A percentile compares a stretch with the other conserved stretches of the same genome.
Evolutionary conservation across 805 yeast genomes (phyloP).

Genomic region (Wickerhamiella azyma): DNA sequence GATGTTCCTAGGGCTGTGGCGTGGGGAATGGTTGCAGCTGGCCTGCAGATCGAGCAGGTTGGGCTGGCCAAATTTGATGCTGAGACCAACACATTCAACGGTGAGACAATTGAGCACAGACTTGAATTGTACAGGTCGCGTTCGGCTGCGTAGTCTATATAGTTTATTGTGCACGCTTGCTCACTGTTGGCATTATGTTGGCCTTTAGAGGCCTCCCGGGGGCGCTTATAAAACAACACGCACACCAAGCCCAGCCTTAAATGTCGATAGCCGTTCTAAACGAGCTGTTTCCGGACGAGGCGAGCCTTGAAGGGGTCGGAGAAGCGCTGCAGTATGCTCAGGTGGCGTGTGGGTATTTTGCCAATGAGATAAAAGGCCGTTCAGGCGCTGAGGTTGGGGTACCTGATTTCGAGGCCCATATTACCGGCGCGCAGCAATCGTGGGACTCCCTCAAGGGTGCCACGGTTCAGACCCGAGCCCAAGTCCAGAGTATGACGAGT

Average conservation of each 20-base stretch:
- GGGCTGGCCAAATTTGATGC: slow-evolving; percentile 44
- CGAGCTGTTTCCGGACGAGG: not conserved
- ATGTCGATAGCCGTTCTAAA: slow-evolving; percentile 1
- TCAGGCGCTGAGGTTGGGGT: slow-evolving; percentile 10
- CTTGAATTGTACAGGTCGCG: no score
- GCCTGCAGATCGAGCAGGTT: slow-evolving; percentile 63
- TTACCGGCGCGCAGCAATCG: slow-evolving; percentile 7
- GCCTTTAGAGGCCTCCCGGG: no score
- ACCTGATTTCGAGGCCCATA: slow-evolving; percentile 26
- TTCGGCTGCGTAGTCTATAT: no score
- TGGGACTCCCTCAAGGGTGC: slow-evolving; percentile 9
- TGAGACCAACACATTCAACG: slow-evolving; percentile 46
- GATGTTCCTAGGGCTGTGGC: slow-evolving; percentile 38
- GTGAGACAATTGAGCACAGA: slow-evolving; percentile 17
- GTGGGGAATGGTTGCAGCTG: slow-evolving; percentile 67
- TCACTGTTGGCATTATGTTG: no score
- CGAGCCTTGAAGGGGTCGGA: not conserved
- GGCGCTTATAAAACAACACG: no score
- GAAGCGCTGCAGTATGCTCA: not conserved
- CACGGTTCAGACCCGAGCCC: slow-evolving; percentile 15
- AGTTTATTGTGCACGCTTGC: no score
- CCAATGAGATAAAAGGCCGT: not conserved
- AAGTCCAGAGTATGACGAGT: slow-evolving; percentile 40
- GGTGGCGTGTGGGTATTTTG: not conserved
- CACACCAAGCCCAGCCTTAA: no score